A percentile compares a stretch with the other conserved stretches of the same genome.
Conservation (phyloP, 1,284 basidiomycete species). For the Rhizoctonia solani region DNA sequence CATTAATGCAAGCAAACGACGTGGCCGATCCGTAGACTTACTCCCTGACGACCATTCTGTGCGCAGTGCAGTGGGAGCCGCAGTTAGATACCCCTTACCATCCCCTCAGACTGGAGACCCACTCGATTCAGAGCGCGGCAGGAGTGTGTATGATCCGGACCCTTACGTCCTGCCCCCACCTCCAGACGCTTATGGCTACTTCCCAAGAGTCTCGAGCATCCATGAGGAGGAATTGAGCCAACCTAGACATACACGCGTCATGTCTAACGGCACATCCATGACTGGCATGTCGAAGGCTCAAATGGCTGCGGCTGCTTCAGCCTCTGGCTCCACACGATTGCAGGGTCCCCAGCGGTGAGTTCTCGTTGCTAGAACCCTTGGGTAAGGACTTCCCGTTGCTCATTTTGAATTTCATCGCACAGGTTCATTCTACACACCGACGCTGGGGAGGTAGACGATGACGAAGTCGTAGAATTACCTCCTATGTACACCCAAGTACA, state of each 20-base stretch:
- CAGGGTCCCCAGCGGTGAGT: slow-evolving; percentile 51
- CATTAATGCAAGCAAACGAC: slow-evolving; percentile 35
- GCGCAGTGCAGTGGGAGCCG: not conserved
- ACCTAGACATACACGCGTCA: slow-evolving; percentile 42
- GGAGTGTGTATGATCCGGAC: slow-evolving; percentile 42
- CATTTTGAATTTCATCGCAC: not conserved
- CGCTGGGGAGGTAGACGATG: slow-evolving; percentile 60
- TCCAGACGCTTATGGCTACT: slow-evolving; percentile 37
- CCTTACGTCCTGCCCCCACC: slow-evolving; percentile 43
- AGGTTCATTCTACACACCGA: slow-evolving; percentile 73
- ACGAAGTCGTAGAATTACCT: slow-evolving; percentile 71
- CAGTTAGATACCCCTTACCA: slow-evolving; percentile 26
- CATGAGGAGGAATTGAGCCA: slow-evolving; percentile 19
- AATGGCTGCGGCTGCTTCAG: slow-evolving; percentile 14
- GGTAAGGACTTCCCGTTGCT: not conserved
- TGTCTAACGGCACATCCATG: slow-evolving; percentile 50
- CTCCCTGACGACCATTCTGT: slow-evolving; percentile 15
- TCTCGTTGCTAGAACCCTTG: slow-evolving; percentile 43
- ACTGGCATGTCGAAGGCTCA: slow-evolving; percentile 49
- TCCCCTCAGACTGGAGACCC: slow-evolving; percentile 25
- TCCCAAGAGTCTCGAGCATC: slow-evolving; percentile 4
- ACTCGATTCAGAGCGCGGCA: slow-evolving; percentile 25
- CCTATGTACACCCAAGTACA: slow-evolving; percentile 58
- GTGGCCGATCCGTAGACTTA: slow-evolving; percentile 23
- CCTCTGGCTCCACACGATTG: slow-evolving; percentile 46